A percentile compares a stretch with the other conserved stretches of the same genome.
Evolutionary conservation across 2,329 filamentous ascomycete species (phyloP).

Genomic region (Paecilomyces variotii): DNA sequence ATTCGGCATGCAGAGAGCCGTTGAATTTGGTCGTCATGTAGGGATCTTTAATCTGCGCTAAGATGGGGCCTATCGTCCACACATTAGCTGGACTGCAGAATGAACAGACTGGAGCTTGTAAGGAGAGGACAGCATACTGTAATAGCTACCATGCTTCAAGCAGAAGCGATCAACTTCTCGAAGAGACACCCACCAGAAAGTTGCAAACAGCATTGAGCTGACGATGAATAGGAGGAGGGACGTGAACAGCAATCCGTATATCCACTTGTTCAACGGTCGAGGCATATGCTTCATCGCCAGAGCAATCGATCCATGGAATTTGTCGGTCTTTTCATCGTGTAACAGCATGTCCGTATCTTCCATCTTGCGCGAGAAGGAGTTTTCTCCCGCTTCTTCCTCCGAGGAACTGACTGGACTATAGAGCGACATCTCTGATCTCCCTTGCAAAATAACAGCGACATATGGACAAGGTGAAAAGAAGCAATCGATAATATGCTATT

Average conservation of each 20-base stretch:
- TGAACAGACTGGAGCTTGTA: not conserved
- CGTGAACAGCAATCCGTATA: not conserved
- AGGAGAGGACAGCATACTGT: not conserved
- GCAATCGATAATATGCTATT: too few relatives aligned
- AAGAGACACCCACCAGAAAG: not conserved
- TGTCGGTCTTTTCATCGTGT: not conserved
- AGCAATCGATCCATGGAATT: not conserved
- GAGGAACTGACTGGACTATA: not conserved
- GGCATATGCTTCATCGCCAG: not conserved
- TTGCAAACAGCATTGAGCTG: not conserved
- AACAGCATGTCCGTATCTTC: not conserved
- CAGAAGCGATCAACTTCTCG: not conserved
- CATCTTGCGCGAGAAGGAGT: not conserved
- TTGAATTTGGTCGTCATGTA: not conserved
- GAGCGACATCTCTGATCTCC: not conserved
- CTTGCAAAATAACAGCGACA: not conserved
- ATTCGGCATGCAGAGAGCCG: slow-evolving; percentile 1
- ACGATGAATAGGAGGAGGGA: not conserved
- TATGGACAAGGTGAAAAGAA: not conserved
- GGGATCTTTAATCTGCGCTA: slow-evolving; percentile 2
- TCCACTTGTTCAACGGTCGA: not conserved
- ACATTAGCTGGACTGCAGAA: not conserved
- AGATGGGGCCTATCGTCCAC: slow-evolving; percentile 1
- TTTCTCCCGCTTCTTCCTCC: not conserved
- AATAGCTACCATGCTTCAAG: not conserved